Percentiles rank a stretch among this genome's conserved stretches.
Evolutionary conservation across 495 filamentous ascomycete genomes (phyloP).

Genomic region (Penicillium pulvis): DNA sequence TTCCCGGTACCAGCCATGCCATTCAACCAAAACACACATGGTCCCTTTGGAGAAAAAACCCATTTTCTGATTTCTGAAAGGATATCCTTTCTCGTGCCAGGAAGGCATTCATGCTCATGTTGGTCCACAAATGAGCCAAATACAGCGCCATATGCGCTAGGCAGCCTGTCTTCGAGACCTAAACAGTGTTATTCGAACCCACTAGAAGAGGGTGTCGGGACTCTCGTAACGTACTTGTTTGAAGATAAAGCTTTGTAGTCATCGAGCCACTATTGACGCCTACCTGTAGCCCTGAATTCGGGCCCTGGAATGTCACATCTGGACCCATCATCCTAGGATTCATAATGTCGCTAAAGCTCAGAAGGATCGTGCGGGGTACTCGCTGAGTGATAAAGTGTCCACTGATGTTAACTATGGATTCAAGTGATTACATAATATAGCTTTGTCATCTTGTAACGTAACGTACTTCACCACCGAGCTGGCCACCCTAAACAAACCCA

Average conservation of each 20-base stretch:
- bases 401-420: too few species aligned
- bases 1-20: constrained; percentile 8
- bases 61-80: constrained; percentile 1
- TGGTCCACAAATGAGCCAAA: constrained; percentile 17
- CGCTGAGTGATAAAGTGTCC: too few species aligned
- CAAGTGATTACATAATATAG: too few species aligned
- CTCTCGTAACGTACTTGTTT: background rate
- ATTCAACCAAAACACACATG: constrained; percentile 3
- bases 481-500: too few species aligned
- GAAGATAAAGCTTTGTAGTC: background rate
- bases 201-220: too few species aligned
- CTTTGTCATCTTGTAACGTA: too few species aligned
- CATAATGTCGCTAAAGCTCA: too few species aligned
- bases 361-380: too few species aligned
- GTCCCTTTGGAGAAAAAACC: background rate
- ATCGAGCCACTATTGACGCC: background rate
- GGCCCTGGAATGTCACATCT: too few species aligned
- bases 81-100: background rate
- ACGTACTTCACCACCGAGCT: too few species aligned
- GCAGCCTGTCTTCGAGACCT: background rate
- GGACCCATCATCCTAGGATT: too few species aligned
- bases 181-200: too few species aligned
- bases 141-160: constrained; percentile 7
- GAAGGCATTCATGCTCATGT: constrained; percentile 1
- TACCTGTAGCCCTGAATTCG: background rate